Percentiles rank a stretch among this genome's conserved stretches.
These are phyloP conservation scores for Podila epigama DNA, from an alignment of 192 early-diverging fungal genomes.

Conservation along the genomic window DNA sequence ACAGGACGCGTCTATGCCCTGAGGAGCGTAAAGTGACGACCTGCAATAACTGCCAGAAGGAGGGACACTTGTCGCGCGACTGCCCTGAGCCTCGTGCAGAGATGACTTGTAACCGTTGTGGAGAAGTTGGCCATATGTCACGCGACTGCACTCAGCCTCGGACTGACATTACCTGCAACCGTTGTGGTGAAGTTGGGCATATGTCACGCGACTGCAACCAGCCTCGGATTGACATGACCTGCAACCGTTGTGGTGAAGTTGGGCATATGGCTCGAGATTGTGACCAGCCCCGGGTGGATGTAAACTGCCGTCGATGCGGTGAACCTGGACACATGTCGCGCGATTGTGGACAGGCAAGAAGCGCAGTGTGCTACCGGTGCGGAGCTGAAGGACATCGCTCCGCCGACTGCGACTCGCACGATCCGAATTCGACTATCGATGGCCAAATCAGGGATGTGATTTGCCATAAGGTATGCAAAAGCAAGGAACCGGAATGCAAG, in stretches of 20 bases:
- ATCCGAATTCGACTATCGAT: neutral
- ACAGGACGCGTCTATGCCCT: conserved; percentile 58
- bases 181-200: conserved; percentile 59
- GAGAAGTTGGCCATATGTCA: conserved; percentile 16
- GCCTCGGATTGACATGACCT: conserved; percentile 15
- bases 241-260: conserved; percentile 12
- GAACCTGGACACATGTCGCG: conserved; percentile 17
- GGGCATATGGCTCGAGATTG: conserved; percentile 61
- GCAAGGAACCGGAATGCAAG: too few species aligned
- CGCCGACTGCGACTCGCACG: neutral
- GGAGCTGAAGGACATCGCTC: conserved; percentile 9
- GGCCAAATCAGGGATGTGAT: too few species aligned
- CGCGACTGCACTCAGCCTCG: conserved; percentile 47
- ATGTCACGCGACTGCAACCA: conserved; percentile 49
- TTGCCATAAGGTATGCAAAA: too few species aligned
- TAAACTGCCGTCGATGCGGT: conserved; percentile 11
- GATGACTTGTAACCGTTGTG: conserved; percentile 15
- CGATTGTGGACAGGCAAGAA: conserved; percentile 8
- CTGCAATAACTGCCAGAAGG: conserved; percentile 61
- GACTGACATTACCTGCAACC: conserved; percentile 13
- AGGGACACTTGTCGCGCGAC: conserved; percentile 55
- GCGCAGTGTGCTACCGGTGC: conserved; percentile 40
- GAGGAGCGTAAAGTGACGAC: conserved; percentile 31
- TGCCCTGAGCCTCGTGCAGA: conserved; percentile 50
- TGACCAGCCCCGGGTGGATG: conserved; percentile 3